phyloP scores from a whole-genome alignment of 768 basidiomycete genomes.

The Baorangia bicolor region DNA sequence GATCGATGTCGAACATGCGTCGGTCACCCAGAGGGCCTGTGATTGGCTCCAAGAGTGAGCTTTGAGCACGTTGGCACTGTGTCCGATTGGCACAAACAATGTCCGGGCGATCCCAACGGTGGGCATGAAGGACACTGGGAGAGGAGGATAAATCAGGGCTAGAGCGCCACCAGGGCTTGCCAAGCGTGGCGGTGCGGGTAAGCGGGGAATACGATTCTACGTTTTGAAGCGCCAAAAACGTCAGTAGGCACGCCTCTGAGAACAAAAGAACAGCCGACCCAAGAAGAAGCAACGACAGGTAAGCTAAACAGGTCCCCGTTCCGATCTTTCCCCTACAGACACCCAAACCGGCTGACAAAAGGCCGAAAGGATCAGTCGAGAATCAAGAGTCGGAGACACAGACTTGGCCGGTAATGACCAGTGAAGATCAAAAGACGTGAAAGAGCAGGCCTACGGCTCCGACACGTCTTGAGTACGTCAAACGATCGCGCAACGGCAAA shows the following conservation, averaged over 20 bases:
- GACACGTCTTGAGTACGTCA: slow-evolving; percentile 29
- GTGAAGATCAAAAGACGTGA: slow-evolving; percentile 24
- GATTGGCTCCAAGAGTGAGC: slow-evolving; percentile 12
- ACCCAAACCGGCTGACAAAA: neutral
- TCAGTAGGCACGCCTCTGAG: slow-evolving; percentile 13
- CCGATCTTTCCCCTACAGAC: slow-evolving; percentile 6
- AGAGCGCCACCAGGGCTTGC: slow-evolving; percentile 4
- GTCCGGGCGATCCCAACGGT: slow-evolving; percentile 3
- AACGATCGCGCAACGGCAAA: slow-evolving; percentile 18
- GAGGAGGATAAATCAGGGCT: slow-evolving; percentile 10
- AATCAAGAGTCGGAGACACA: slow-evolving; percentile 1
- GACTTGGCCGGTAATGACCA: slow-evolving; percentile 18
- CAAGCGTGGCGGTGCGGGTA: slow-evolving; percentile 1
- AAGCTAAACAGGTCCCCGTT: slow-evolving; percentile 16
- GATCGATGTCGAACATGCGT: slow-evolving; percentile 8
- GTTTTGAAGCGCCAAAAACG: slow-evolving; percentile 9
- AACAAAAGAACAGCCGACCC: neutral
- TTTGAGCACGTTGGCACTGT: slow-evolving; percentile 2
- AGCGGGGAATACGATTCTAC: slow-evolving; percentile 8
- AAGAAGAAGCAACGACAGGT: slow-evolving; percentile 7
- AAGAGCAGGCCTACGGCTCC: slow-evolving; percentile 19
- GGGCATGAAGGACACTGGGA: neutral
- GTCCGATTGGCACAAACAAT: neutral
- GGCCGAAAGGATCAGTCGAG: slow-evolving; percentile 7
- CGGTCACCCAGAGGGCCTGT: neutral